A percentile compares a stretch with the other conserved stretches of the same genome.
Conservation (phyloP, 768 basidiomycete genomes). For the Lactarius trivialis region DNA sequence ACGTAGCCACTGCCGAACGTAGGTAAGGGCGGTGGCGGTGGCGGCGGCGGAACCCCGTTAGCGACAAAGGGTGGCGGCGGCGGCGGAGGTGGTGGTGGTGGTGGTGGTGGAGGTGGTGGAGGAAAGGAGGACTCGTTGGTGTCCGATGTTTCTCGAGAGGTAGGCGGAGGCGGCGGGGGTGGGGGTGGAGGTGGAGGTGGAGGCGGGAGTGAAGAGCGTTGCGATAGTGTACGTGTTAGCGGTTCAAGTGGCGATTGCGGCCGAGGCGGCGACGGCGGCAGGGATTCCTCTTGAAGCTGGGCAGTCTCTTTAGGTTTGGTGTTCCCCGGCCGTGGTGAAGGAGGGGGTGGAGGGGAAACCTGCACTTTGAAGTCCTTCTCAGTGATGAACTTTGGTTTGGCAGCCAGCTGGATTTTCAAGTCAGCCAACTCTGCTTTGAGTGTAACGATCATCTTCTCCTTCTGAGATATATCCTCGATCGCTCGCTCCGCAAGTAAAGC, state of each 20-base stretch:
- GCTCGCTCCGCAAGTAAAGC: constrained; percentile 62
- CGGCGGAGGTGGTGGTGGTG: constrained; percentile 9
- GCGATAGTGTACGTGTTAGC: constrained; percentile 26
- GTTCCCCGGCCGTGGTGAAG: constrained; percentile 35
- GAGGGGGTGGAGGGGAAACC: constrained; percentile 59
- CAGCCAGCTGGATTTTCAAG: constrained; percentile 45
- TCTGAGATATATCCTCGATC: constrained; percentile 60
- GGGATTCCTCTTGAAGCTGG: not conserved
- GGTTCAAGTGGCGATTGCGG: constrained; percentile 22
- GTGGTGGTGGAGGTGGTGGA: not conserved
- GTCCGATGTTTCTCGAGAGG: not conserved
- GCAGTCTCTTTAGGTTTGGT: constrained; percentile 5
- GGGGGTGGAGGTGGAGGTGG: constrained; percentile 17
- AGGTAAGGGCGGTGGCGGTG: not conserved
- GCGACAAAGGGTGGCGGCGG: not conserved
- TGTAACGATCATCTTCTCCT: constrained; percentile 55
- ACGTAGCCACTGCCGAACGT: not conserved
- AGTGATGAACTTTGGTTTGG: constrained; percentile 44
- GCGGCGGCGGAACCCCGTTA: not conserved
- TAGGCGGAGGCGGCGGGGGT: not conserved
- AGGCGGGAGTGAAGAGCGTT: constrained; percentile 27
- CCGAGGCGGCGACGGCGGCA: constrained; percentile 11
- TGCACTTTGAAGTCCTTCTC: constrained; percentile 70
- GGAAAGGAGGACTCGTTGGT: not conserved
- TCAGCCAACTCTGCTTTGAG: constrained; percentile 46